Evolutionary conservation across 1,284 basidiomycete genomes (phyloP), one percentile per base, ranked within the genome.

Genomic region (Cystobasidium pallidum): DNA sequence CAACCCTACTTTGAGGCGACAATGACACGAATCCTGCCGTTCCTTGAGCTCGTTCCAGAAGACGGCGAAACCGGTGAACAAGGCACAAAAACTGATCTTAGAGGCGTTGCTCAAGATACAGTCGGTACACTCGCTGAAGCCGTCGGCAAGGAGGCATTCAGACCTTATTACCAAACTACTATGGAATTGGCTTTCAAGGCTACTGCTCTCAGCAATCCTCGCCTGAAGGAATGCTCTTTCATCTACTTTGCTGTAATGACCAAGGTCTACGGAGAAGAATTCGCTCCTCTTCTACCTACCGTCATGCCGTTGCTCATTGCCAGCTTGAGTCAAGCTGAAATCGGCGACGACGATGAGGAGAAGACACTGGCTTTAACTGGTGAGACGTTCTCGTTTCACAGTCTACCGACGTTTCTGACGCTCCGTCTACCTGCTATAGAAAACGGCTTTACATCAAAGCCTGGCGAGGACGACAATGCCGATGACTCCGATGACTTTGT

Each of bases 181-280:
- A 98, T 99, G 95, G 89, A 89, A 80, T 89, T 93, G 77, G 92
- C 94, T 2, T 94, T 98, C 84, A 87, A 91, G 78, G 94, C 91
- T 62, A 87, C 95, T 74, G 88, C 91, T 75, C 87, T 95, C 82
- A 84, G 84, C 80, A 90, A 87, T 76, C 89, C 94, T 4, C 86
- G 94, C 75, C 85, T 99, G 74, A 87, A 93, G 77, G 96, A 99
- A 82, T 97, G 94, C 82, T 92, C 90, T 79, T 99, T 97, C 88
- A 85, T 99, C 79, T 98, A 98, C 88, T 99, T 99, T 78, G 92
- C 94, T 74, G 93, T 96, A 77, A 95, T 99, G 91, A 90, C 94
- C 30, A 87, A 91, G 66, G 94, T 99, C 32, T 99, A 97, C 79
- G 91, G 88, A 74, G 91, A 92, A 75, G 94, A 99, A 79, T 98